Evolutionary conservation across 2,329 filamentous ascomycete genomes (phyloP), one percentile per base, ranked within the genome.

Genomic region (Metarhizium brunneum): DNA sequence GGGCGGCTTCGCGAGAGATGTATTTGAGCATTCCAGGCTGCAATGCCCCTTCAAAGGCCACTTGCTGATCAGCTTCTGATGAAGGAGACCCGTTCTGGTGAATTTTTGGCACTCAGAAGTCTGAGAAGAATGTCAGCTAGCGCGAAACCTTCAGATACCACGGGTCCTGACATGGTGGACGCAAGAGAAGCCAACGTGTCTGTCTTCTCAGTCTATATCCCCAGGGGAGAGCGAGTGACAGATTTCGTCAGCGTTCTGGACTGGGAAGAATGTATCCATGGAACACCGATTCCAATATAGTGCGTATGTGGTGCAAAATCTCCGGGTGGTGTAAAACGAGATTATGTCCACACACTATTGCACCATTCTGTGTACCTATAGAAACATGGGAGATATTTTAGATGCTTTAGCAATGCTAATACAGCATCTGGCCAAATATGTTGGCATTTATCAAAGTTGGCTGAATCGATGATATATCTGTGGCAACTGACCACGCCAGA

Each of bases 371-470:
- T 47, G 62, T 61, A 47, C 55, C 64, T 10, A 68, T 14, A 2
- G 62, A 63, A 11, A 69, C 63, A 54, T 69, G 63, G 5, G 48
- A 52, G 40, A 73, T 65, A 20, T 45, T 50, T 6, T 25, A 74
- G 66, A 52, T 71, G 69, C 25, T 61, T 32, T 11, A 73, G 61
- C 2, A 73, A 61, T 2, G 66, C 66, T 11, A 63, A 57, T 14
- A 70, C 62, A 11, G 65, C 60, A 42, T 65, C 67, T 45, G 29
- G 11, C 14, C 40, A 43, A 43, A 6, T 6, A 16, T 16, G 40
- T 43, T 36, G 13, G 35, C 40, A 18, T 16, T 14, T 25, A 43
- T 43, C 40, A 43, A 14, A 43, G 16, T 43, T 14, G 6, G 16
- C 10, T 14, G 13, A 43, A 16, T 16, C 16, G 25, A 4, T 25